Evolutionary conservation across 108 stramenopile species (phyloP), one percentile per base, ranked within the genome.

Genomic region (Nannochloropsis gaditana): DNA sequence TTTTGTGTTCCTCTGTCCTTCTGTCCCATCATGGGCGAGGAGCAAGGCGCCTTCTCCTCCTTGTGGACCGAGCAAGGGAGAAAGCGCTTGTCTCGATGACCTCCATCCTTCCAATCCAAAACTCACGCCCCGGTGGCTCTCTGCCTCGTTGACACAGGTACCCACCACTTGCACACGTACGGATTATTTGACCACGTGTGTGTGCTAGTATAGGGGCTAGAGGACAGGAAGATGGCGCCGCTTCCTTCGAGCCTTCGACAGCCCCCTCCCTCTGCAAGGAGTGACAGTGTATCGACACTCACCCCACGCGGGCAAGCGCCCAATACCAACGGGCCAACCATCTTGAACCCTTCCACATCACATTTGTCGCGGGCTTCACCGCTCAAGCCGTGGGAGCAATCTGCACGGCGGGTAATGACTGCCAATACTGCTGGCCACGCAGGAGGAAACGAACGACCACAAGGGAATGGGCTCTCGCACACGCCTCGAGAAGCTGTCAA

Each of bases 361-460:
- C 31, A 31, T 31, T 31, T 31, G 31, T 31, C 31, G 31, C 59
- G 59, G 15, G 59, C 59, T n/a, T 73, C 59, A 6, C 59, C 59
- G 59, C 59, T 73, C 59, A 73, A 73, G 59, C 59, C 59, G 3
- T 73, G 59, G 59, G 59, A 73, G 59, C 59, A 73, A 73, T 73
- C 59, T 15, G 59, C 59, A 73, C 15, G 59, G 59, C 59, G 59
- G 59, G 59, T 73, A 15, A 73, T 73, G 59, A 73, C 19, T 73
- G 59, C 59, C 3, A 73, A n/a, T 73, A n/a, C 59, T 73, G 59
- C 59, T 73, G 59, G 59, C n/a, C 15, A n/a, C n/a, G 59, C 59
- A n/a, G 59, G 59, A 4, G 59, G 59, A 73, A 73, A 73, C 59
- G 59, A n/a, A 3, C 59, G 59, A 73, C 59, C 10, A 15, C 47